These are phyloP conservation scores for Senecio squalidus DNA, from an alignment of 140 eudicot species.

Conservation along the genomic window DNA sequence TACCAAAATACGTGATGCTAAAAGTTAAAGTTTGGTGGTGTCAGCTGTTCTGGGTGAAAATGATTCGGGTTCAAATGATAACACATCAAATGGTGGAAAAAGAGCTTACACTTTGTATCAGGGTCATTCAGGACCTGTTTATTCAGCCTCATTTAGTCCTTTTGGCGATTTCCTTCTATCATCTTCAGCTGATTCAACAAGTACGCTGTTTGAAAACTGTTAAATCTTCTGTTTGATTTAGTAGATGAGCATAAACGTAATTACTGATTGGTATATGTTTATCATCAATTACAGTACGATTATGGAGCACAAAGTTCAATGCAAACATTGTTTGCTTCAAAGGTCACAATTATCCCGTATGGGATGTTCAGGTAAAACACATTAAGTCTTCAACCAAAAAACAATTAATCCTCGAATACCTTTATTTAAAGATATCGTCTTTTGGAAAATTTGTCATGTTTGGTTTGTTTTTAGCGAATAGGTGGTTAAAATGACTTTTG, in stretches of 20 bases:
- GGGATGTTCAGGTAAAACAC: conserved; percentile 91
- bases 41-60: conserved; percentile 87
- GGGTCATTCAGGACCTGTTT: conserved; percentile 97
- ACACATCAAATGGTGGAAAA: conserved; percentile 44
- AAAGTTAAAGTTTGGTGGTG: conserved; percentile 18
- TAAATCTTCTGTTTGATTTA: background rate
- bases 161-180: conserved; percentile 90
- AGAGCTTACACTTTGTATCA: conserved; percentile 69
- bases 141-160: conserved; percentile 87
- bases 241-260: conserved; percentile 43
- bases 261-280: conserved; percentile 33
- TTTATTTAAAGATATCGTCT: too few species aligned
- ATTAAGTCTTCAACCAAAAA: background rate
- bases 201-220: conserved; percentile 26
- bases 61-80: conserved; percentile 47
- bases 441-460: too few species aligned
- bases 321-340: conserved; percentile 94
- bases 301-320: conserved; percentile 91
- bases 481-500: too few species aligned
- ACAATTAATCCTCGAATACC: too few species aligned
- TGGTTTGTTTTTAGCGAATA: too few species aligned
- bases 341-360: conserved; percentile 97
- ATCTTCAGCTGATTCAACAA: conserved; percentile 90
- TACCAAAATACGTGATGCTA: conserved; percentile 6
- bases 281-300: conserved; percentile 63